phyloP scores from a whole-genome alignment of 164 flowering plant species.

The Liriodendron chinense region DNA sequence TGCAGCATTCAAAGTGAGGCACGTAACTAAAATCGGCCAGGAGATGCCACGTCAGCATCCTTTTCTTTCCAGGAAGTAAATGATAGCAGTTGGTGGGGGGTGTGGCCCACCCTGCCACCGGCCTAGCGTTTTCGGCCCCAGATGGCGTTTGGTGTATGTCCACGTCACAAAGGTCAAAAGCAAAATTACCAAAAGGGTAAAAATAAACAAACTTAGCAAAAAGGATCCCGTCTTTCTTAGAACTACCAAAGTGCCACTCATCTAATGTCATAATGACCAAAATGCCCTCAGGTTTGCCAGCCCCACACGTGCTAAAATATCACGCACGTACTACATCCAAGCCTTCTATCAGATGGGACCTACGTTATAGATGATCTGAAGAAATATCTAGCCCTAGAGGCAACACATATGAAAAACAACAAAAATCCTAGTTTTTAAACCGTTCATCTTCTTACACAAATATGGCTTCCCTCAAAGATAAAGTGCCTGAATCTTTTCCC shows the following conservation, averaged over 20 bases:
- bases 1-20: background rate
- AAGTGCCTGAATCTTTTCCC: too few relatives aligned
- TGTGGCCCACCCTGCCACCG: background rate
- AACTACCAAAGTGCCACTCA: background rate
- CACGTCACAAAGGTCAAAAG: background rate
- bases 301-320: background rate
- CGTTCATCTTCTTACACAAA: too few relatives aligned
- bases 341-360: background rate
- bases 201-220: background rate
- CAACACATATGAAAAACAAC: background rate
- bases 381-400: background rate
- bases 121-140: background rate
- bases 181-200: background rate
- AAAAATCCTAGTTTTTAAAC: background rate
- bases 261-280: background rate
- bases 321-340: background rate
- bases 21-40: background rate
- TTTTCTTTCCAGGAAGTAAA: background rate
- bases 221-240: background rate
- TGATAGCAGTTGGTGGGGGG: constrained; percentile 4
- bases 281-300: background rate
- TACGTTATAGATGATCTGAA: background rate
- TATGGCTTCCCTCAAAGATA: too few relatives aligned
- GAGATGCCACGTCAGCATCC: background rate
- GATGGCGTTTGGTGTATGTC: background rate